phyloP scores from a whole-genome alignment of 164 flowering plant genomes.

The Protea cynaroides region DNA sequence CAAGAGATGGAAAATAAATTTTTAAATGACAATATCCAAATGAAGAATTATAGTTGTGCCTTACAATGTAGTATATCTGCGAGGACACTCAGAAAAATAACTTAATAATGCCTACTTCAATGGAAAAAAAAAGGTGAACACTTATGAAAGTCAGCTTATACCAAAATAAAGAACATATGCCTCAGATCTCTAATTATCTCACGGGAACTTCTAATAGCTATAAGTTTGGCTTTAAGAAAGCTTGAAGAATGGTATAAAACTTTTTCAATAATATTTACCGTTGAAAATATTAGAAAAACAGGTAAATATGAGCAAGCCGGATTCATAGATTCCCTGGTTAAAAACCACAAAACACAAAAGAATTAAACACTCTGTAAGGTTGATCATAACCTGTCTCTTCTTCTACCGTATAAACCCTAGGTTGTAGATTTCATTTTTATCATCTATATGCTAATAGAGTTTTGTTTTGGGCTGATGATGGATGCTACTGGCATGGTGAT shows the following conservation, averaged over 20 bases:
- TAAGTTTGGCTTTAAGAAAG: constrained; percentile 26
- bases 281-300: constrained; percentile 17
- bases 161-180: constrained; percentile 26
- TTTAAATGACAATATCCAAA: no score
- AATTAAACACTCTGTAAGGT: constrained; percentile 3
- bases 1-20: no score
- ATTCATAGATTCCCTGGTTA: not conserved
- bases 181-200: constrained; percentile 47
- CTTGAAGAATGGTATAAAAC: constrained; percentile 33
- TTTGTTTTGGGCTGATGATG: no score
- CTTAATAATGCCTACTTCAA: not conserved
- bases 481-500: no score
- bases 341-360: not conserved
- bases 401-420: constrained; percentile 72
- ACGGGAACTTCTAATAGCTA: constrained; percentile 29
- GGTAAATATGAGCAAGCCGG: no score
- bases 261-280: constrained; percentile 68
- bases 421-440: no score
- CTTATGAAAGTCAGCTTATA: not conserved
- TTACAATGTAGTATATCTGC: not conserved
- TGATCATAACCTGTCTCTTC: constrained; percentile 53
- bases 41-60: no score
- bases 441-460: no score
- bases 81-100: not conserved
- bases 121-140: constrained; percentile 1